Evolutionary conservation across 108 stramenopile species (phyloP), one percentile per base, ranked within the genome.

Genomic region (Schizochytrium sp.): DNA sequence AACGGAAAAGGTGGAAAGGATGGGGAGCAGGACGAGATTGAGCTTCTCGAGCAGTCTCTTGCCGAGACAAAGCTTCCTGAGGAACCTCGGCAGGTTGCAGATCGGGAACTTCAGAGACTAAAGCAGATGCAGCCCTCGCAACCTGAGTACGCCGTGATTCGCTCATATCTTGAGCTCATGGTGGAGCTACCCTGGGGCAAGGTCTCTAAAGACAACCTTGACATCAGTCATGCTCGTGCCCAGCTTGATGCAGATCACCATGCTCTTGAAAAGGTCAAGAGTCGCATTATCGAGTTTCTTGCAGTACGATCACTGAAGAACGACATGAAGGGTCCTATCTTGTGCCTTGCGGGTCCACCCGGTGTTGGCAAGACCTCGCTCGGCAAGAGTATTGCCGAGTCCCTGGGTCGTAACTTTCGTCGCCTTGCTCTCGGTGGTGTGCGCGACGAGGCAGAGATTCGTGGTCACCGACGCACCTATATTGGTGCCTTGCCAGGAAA

Each of bases 401-500:
- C 97, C 5, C 90, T 99, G 42, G 96, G 97, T 41, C 91, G 97
- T 45, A 93, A 97, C 90, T 98, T 98, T 90, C 97, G 94, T 90
- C 96, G 98, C n/a, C 97, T 99, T 89, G 94, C 94, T 49, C 97
- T 99, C 7, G 98, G 98, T 15, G 98, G 98, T 0, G 89, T 98
- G 73, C 91, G 93, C 46, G 97, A 98, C 90, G 96, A 96, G 41
- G 96, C 95, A 46, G 98, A 98, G 91, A 97, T 99, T 90, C 97
- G 97, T 90, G 98, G 98, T 17, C 98, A 99, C 89, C 94, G 98
- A 69, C 91, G 98, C 89, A 99, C 98, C 13, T 99, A 99, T 88
- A 95, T 99, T 12, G 98, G 98, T 1, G 96, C 97, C 12, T 97
- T 98, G 97, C 97, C 98, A 0, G 98, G 98, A 72, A 98, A 98